Evolutionary conservation across 208 protist species (phyloP), one percentile per base, ranked within the genome.

Genomic region (Trypanosoma scelopori): DNA sequence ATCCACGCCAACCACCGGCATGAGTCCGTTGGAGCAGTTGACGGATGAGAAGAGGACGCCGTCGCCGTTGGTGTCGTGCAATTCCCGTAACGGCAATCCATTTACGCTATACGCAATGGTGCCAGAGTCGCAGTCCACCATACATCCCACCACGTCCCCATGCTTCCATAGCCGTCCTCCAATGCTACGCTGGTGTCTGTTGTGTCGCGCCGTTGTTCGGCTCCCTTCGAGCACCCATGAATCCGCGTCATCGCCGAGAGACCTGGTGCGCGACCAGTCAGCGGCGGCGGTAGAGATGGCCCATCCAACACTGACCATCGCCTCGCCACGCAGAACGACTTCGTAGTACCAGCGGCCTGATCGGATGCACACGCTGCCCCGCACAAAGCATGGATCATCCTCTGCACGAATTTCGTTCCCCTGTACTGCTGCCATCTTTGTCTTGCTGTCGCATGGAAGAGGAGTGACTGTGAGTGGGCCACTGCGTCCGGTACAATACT

Each of bases 311-410:
- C 75, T 81, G 22, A 91, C 69, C 11, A 70, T 39, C 1, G 61
- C 74, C 22, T 82, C 74, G 3, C 73, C 79, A 30, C 57, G 75
- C 41, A 93, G 35, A 2, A 79, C 61, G 25, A 94, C 79, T 66
- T 97, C 92, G 62, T 88, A 97, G 78, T 97, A 97, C 92, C 92
- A 97, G 39, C 74, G 60, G 4, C 92, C 92, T 3, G 55, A 45
- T 13, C 65, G 71, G n/a, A 95, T 85, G 28, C 65, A 73, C n/a
- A 94, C 92, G 35, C 61, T 91, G 51, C 78, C 89, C 25, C 79
- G 62, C 16, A 91, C 68, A 56, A 92, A 65, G 42, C 82, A 86
- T 1, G 81, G 60, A 42, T 72, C 71, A n/a, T 90, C 80, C 7
- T 85, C 85, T 0, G 74, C 71, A 48, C 77, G 64, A 32, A 80